Conservation (phyloP, 2,329 filamentous ascomycete genomes). For the Grosmannia penicillata region DNA sequence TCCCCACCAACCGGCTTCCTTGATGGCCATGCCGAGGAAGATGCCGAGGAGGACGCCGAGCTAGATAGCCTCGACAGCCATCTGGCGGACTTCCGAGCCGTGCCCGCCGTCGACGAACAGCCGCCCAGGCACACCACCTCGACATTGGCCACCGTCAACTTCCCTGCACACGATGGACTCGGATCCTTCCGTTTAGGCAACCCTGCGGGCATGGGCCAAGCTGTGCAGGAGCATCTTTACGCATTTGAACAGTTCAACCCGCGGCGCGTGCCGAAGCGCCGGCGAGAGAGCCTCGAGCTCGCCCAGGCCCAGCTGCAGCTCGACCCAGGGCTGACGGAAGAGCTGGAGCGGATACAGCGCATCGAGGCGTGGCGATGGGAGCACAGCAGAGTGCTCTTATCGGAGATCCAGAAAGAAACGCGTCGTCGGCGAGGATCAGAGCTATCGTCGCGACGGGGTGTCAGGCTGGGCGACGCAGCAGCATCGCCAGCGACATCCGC, state of each 20-base stretch:
- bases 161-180: constrained; percentile 86
- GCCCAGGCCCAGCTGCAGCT: constrained; percentile 33
- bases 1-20: constrained; percentile 12
- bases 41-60: constrained; percentile 55
- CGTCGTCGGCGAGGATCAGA: constrained; percentile 49
- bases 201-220: constrained; percentile 32
- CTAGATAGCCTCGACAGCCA: constrained; percentile 90
- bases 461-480: neutral
- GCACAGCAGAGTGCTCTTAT: constrained; percentile 70
- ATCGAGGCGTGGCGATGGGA: constrained; percentile 90
- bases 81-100: constrained; percentile 70
- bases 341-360: constrained; percentile 61
- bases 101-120: constrained; percentile 20
- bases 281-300: constrained; percentile 37
- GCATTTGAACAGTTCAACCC: constrained; percentile 80
- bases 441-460: constrained; percentile 23
- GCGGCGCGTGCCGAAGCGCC: constrained; percentile 37
- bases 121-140: neutral
- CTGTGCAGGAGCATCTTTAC: constrained; percentile 73
- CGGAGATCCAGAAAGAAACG: constrained; percentile 83
- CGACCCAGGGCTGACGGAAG: constrained; percentile 40
- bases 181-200: constrained; percentile 61
- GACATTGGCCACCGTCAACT: constrained; percentile 15
- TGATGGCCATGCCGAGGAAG: neutral
- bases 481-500: neutral